Evolutionary conservation across 75 land plant species (phyloP), one percentile per base, ranked within the genome.

Genomic region (Selaginella tamariscina): DNA sequence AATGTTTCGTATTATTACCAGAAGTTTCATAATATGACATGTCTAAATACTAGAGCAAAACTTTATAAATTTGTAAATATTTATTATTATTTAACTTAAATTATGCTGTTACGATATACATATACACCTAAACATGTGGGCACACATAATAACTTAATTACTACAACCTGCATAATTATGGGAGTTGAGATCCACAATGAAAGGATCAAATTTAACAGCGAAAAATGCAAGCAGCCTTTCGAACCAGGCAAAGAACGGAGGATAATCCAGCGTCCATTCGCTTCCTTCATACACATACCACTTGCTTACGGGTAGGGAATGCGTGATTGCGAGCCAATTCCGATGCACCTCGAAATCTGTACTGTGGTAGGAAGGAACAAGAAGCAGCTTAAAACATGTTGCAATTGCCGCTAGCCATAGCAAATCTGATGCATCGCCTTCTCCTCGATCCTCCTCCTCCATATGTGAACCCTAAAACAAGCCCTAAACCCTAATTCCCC

Each of bases 261-360:
- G 97, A 80, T 92, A 92, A 65, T 92, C 94, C 56, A 92, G 86
- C 9, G 97, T 89, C 88, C 90, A 86, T 0, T 72, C 84, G 67
- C 86, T 81, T 71, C 82, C 84, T 24, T 78, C 79, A 39, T 88
- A 89, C 32, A 55, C 13, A 79, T 92, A 92, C 97, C 97, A 92
- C n/a, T 56, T 63, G n/a, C 67, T 55, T 71, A 89, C 72, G 22
- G 97, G 97, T 32, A 89, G 88, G 32, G 86, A 79, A 67, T 80
- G 76, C 39, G 94, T 88, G 70, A 92, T 63, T 23, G 97, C 97
- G 8, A 89, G 82, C 97, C 97, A 92, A 68, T 92, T 65, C 29
- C 94, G 82, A 71, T 92, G 97, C 65, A 92, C 97, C 55, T 88
- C 97, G 56, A 89, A 84, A 28, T 92, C 97, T 11, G 95, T 92